Conservation (phyloP, 2,329 filamentous ascomycete species). For the Aspergillus cejpii region DNA sequence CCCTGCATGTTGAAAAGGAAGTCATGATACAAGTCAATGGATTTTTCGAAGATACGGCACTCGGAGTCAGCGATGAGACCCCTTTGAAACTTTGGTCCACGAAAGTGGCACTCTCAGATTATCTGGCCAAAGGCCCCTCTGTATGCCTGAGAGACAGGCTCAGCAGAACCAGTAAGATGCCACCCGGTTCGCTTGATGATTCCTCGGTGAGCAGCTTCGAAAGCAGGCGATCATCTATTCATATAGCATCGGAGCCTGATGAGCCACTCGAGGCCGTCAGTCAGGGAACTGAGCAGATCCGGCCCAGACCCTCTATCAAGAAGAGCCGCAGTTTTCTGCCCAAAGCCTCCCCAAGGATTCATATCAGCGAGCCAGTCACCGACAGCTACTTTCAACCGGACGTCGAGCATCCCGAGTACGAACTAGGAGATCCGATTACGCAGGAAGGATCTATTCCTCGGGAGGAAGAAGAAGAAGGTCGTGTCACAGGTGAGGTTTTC, state of each 20-base stretch:
- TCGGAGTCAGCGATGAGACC: conserved; percentile 42
- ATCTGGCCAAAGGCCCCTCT: conserved; percentile 51
- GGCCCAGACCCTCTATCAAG: conserved; percentile 17
- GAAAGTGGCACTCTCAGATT: conserved; percentile 38
- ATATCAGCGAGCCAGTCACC: conserved; percentile 23
- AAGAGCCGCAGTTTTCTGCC: conserved; percentile 22
- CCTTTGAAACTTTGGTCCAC: conserved; percentile 32
- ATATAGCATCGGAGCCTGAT: conserved; percentile 11
- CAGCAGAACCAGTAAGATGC: conserved; percentile 22
- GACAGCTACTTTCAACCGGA: conserved; percentile 18
- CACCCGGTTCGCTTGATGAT: conserved; percentile 22
- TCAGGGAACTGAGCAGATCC: conserved; percentile 5
- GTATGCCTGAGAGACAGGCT: conserved; percentile 51
- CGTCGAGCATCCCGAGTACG: conserved; percentile 5
- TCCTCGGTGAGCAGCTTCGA: conserved; percentile 29
- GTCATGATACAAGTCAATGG: conserved; percentile 54
- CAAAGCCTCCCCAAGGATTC: conserved; percentile 23
- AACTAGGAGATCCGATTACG: background rate
- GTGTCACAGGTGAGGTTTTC: background rate
- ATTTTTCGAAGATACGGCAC: conserved; percentile 58
- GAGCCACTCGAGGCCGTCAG: background rate
- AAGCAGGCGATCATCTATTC: conserved; percentile 22
- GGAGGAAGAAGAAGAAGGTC: background rate
- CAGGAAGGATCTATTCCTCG: background rate
- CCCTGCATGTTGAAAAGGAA: conserved; percentile 47